phyloP scores from a whole-genome alignment of 805 yeast genomes.

The Candida tallmaniae region DNA sequence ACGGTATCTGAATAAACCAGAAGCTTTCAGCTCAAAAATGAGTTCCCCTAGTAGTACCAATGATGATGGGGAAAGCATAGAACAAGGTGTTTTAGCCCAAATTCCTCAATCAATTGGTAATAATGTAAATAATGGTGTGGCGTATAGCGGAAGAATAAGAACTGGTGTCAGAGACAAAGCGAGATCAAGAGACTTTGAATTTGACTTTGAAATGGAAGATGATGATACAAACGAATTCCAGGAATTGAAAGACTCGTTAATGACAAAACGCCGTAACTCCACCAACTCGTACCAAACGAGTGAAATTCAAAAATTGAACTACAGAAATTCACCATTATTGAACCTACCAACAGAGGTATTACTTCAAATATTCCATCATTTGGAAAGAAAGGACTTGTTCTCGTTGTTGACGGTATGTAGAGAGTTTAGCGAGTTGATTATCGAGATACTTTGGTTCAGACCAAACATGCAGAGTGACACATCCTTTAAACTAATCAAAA shows the following conservation, averaged over 20 bases:
- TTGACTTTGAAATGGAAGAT: constrained; percentile 30
- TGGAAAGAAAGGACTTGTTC: constrained; percentile 59
- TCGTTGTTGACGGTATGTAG: constrained; percentile 69
- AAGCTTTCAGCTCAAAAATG: no score
- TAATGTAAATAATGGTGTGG: constrained; percentile 1
- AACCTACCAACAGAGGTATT: constrained; percentile 58
- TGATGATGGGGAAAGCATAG: constrained; percentile 4
- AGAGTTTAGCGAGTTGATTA: constrained; percentile 71
- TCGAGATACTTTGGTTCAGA: constrained; percentile 83
- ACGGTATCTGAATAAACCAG: no score
- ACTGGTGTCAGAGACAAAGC: neutral
- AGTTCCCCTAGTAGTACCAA: constrained; percentile 12
- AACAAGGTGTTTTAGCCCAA: no score
- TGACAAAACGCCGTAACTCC: constrained; percentile 22
- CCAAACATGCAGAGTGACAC: constrained; percentile 59
- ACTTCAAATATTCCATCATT: constrained; percentile 59
- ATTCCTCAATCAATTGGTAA: neutral
- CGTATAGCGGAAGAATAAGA: constrained; percentile 4
- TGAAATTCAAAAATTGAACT: constrained; percentile 19
- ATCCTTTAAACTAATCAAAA: constrained; percentile 49
- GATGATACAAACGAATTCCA: constrained; percentile 27
- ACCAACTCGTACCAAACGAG: constrained; percentile 13
- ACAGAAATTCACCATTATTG: constrained; percentile 35
- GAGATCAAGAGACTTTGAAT: constrained; percentile 7
- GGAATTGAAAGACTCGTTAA: constrained; percentile 32